A percentile compares a stretch with the other conserved stretches of the same genome.
Conservation (phyloP, 2,329 filamentous ascomycete species). For the Botrytis fragariae region DNA sequence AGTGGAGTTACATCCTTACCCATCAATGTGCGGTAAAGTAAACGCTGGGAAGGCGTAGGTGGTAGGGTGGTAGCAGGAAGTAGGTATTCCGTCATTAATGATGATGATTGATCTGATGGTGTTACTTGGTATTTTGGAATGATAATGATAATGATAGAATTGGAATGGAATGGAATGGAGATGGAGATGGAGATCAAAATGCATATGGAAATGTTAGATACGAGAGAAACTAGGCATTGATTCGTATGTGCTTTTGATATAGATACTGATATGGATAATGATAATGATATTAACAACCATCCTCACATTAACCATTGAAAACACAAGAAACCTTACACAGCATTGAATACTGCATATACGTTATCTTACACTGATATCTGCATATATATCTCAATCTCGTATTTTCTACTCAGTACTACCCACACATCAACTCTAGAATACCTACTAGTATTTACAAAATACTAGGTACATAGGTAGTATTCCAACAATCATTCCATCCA, state of each 20-base stretch:
- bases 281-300: not conserved
- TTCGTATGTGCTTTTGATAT: not conserved
- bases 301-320: not conserved
- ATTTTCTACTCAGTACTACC: not conserved
- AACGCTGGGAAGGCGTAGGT: not conserved
- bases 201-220: not conserved
- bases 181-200: not conserved
- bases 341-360: not conserved
- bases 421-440: not conserved
- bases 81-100: not conserved
- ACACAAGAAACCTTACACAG: conserved; percentile 1
- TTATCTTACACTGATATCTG: not conserved
- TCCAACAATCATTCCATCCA: not conserved
- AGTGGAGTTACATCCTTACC: not conserved
- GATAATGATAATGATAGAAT: not conserved
- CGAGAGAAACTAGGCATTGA: not conserved
- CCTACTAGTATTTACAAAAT: not conserved
- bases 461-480: not conserved
- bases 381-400: conserved; percentile 9
- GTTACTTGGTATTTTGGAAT: not conserved
- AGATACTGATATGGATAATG: not conserved
- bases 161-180: not conserved
- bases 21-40: not conserved
- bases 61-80: not conserved
- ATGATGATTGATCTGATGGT: not conserved